Base-by-base conservation (phyloP, 805 yeast species). In the Wickerhamomyces subpelliculosus region DNA sequence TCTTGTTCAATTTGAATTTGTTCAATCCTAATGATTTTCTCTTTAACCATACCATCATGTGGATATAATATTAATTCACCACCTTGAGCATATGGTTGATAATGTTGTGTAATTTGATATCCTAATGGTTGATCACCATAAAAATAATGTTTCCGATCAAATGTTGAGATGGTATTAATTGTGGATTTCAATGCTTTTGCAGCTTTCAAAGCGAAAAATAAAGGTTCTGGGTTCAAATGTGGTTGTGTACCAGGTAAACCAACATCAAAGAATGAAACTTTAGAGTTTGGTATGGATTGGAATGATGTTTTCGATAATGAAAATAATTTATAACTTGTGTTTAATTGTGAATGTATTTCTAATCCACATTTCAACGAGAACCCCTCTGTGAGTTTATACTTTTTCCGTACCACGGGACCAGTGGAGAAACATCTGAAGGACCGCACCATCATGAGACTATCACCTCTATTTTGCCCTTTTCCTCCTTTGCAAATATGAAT, bases 91-190 rank as follows among this genome's bases (percentile, higher is more conserved):
- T 85, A 65, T 1, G 97, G 97, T 26, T 70, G 70, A 55, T 73
- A 86, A 53, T 78, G 84, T 60, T 93, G 98, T 0, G 98, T 93
- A 35, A 93, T 83, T 57, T 93, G 98, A 60, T 88, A 93, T 1
- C 98, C 98, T 37, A 84, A 61, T 0, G 98, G 98, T 57, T 93
- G 97, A 58, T 93, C 98, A 1, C 89, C 90, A 58, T 93, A 93
- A 59, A 93, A 88, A 58, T 93, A 93, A 57, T 93, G 98, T 59
- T 93, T 93, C 47, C 98, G 68, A 54, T 93, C 98, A 58, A 93
- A 93, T 1, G 80, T 66, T 1, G 90, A 83, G 8, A 53, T 45
- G 0, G 59, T 46, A 41, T 73, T 74, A 13, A 93, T 69, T 0
- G 66, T 55, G 41, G 86, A 73, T 25, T 80, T 68, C 37, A 89